These are phyloP conservation scores for Gossypium schwendimanii DNA, from an alignment of 441 rosid species.

Conservation along the genomic window DNA sequence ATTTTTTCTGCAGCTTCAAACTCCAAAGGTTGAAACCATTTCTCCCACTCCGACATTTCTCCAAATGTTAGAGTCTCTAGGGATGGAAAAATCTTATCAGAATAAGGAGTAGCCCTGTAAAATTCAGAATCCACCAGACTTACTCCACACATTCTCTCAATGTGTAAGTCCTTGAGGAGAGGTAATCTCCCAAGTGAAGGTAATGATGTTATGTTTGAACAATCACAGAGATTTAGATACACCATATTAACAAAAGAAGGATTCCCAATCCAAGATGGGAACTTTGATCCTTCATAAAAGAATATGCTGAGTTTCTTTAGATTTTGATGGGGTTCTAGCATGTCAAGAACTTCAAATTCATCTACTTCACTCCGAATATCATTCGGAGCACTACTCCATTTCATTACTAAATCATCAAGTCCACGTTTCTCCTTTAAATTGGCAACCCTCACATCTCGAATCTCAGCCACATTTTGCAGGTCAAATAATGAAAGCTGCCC, in stretches of 20 bases:
- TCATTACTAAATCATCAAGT: constrained; percentile 15
- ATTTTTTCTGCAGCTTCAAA: not conserved
- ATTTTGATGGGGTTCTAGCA: constrained; percentile 16
- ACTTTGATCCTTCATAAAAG: constrained; percentile 9
- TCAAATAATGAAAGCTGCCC: constrained; percentile 12
- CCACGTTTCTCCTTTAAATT: constrained; percentile 11
- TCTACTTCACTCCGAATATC: not conserved
- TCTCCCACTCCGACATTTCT: constrained; percentile 15
- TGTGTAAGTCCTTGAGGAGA: constrained; percentile 12
- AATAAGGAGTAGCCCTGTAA: not conserved
- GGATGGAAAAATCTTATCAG: constrained; percentile 12
- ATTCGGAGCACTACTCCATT: not conserved
- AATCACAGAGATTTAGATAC: not conserved
- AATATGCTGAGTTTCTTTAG: constrained; percentile 13
- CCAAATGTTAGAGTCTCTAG: constrained; percentile 14
- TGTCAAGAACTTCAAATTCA: constrained; percentile 12
- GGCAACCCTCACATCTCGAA: constrained; percentile 15
- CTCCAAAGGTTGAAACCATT: not conserved
- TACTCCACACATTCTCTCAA: constrained; percentile 13
- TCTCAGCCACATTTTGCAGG: constrained; percentile 14
- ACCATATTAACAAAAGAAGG: constrained; percentile 12
- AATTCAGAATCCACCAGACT: constrained; percentile 8
- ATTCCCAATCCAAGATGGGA: constrained; percentile 22
- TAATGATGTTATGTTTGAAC: constrained; percentile 10
- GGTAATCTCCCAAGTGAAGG: constrained; percentile 23